Evolutionary conservation across 1,284 basidiomycete species (phyloP).

Genomic region (Rhizoctonia solani): DNA sequence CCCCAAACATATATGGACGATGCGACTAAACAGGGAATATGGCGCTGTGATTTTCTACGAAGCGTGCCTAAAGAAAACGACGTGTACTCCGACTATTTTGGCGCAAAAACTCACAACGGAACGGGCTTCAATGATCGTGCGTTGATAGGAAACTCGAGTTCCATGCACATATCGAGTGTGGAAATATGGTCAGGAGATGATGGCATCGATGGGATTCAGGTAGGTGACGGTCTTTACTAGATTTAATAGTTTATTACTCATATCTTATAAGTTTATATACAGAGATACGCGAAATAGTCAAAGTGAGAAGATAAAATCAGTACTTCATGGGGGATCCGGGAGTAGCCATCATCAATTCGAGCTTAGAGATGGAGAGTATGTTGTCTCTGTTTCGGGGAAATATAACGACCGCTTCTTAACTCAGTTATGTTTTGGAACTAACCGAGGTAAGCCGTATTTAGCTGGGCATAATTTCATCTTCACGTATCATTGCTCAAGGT

Average conservation of each 20-base stretch:
- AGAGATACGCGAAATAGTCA: background rate
- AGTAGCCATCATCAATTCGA: background rate
- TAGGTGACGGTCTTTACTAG: background rate
- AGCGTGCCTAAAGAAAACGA: background rate
- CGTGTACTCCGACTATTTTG: background rate
- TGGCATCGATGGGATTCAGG: conserved; percentile 18
- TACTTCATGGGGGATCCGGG: background rate
- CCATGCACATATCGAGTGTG: background rate
- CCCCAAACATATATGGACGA: background rate
- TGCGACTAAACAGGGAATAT: conserved; percentile 8
- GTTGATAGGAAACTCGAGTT: background rate
- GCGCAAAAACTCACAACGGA: background rate
- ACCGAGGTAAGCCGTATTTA: background rate
- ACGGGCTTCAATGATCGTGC: conserved; percentile 19
- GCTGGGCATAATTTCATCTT: background rate
- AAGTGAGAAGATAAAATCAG: no score
- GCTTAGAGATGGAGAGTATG: background rate
- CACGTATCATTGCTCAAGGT: background rate
- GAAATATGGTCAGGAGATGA: background rate
- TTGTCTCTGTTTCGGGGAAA: background rate
- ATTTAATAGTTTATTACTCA: background rate
- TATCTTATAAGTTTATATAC: conserved; percentile 1
- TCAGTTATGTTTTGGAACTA: conserved; percentile 8
- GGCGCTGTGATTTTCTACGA: conserved; percentile 1
- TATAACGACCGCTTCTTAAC: background rate